Conservation (phyloP, 192 early-diverging fungal genomes). For the Diversispora epigaea region DNA sequence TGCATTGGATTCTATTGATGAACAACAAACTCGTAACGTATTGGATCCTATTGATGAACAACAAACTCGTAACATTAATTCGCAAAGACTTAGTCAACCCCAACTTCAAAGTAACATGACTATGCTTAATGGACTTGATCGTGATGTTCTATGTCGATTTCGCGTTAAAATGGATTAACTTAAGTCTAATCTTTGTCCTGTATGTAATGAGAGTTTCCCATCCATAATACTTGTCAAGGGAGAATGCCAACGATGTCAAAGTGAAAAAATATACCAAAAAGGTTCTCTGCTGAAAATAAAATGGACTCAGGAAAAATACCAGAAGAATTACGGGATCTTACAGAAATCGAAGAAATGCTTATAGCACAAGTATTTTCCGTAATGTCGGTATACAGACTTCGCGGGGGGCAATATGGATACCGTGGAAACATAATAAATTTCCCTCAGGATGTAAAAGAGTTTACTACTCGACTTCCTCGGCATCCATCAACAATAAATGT, state of each 20-base stretch:
- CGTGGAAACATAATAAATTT: background rate
- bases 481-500: background rate
- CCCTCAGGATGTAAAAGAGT: background rate
- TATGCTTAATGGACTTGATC: background rate
- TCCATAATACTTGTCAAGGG: background rate
- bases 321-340: background rate
- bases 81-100: background rate
- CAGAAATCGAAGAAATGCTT: background rate
- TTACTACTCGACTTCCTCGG: background rate
- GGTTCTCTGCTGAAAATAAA: background rate
- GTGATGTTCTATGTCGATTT: background rate
- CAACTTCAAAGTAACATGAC: background rate
- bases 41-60: no score
- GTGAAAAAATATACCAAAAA: background rate
- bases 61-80: no score
- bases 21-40: no score
- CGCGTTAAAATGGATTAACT: background rate
- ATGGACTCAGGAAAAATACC: background rate
- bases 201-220: background rate
- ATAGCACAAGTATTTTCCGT: background rate
- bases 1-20: no score
- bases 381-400: no score
- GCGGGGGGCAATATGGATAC: constrained; percentile 1
- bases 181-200: background rate
- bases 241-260: background rate